phyloP scores from a whole-genome alignment of 805 yeast species.

The Cyberlindnera mrakii region DNA sequence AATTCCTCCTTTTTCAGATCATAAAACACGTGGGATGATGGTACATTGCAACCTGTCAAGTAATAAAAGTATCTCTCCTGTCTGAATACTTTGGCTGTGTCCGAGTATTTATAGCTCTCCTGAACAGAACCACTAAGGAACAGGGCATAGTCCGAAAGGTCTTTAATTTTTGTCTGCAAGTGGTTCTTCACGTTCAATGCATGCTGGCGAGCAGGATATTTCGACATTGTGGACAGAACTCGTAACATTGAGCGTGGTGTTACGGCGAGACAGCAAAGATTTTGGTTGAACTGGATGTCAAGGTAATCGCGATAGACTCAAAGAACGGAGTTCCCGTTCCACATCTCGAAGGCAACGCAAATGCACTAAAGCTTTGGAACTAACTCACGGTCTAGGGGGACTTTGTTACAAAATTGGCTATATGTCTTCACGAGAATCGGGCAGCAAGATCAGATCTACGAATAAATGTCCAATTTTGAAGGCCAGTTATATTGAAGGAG shows the following conservation, averaged over 20 bases:
- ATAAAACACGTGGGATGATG: conserved; percentile 68
- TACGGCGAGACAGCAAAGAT: no score
- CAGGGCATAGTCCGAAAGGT: conserved; percentile 32
- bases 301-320: no score
- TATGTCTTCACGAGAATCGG: background rate
- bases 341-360: conserved; percentile 21
- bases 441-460: background rate
- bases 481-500: conserved; percentile 3
- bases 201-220: conserved; percentile 83
- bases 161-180: conserved; percentile 23
- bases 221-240: conserved; percentile 24
- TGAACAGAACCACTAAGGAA: conserved; percentile 57
- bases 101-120: conserved; percentile 67
- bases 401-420: no score
- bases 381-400: conserved; percentile 12
- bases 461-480: conserved; percentile 29
- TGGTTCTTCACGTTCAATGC: conserved; percentile 47
- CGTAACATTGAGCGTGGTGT: background rate
- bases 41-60: conserved; percentile 74
- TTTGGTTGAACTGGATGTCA: no score
- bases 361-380: conserved; percentile 28
- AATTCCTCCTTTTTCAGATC: conserved; percentile 47
- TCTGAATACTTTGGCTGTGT: conserved; percentile 70
- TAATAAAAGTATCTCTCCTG: conserved; percentile 91
- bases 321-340: no score